Evolutionary conservation across 2,329 filamentous ascomycete species (phyloP), one percentile per base, ranked within the genome.

Genomic region (Cordyceps cicadae): DNA sequence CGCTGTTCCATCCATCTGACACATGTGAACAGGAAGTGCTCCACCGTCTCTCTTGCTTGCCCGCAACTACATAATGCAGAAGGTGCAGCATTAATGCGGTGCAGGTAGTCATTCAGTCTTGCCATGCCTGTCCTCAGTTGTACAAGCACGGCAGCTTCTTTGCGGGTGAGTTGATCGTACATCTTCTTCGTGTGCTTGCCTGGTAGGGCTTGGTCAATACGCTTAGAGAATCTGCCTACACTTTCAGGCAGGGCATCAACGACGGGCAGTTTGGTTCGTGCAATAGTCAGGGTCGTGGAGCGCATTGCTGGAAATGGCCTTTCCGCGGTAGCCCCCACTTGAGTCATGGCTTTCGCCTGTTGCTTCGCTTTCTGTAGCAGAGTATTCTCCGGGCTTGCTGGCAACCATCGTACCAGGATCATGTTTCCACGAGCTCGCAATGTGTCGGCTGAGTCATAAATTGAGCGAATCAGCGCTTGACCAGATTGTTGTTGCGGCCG

Each of bases 61-160:
- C 50, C 24, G 15, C 17, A 52, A 52, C 50, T 52, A 52, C 34
- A 52, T 52, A 52, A 52, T 52, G 19, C 9, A 29, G 50, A 52
- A 52, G 50, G 50, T 52, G 34, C 34, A 52, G 50, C 24, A 32
- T 34, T 52, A 52, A 46, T 46, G 43, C 43, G 43, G 19, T 46
- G 43, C 9, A 46, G 43, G 43, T 46, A 46, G 43, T 46, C n/a
- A 46, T 46, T 59, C n/a, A 64, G 43, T 54, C 62, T 21, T 21
- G 45, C 19, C 34, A 54, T 61, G 46, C 62, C 60, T 3, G 60
- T 63, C 3, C 60, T 52, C 7, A 63, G 56, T 43, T 62, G 45
- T 8, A 51, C 39, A 11, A 64, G 55, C 34, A 61, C 54, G 15
- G 34, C 19, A 39, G 9, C 37, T 39, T 39, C 37, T 39, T 64